A percentile compares a stretch with the other conserved stretches of the same genome.
Conservation (phyloP, 352 stramenopile species). For the Phytophthora cryptogea region DNA sequence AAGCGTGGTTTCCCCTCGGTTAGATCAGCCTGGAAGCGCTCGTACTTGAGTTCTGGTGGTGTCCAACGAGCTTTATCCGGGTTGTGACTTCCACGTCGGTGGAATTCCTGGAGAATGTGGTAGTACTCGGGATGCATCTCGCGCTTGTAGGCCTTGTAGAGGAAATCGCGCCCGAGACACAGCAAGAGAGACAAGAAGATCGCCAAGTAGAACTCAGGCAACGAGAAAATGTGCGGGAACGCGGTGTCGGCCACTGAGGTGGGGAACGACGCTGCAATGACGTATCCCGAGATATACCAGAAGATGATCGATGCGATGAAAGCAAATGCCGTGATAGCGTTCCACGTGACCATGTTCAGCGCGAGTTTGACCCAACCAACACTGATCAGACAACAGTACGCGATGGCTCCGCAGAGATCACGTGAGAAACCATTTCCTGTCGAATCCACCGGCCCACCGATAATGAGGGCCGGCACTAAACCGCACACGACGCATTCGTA, state of each 20-base stretch:
- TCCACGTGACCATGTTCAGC: slow-evolving; percentile 87
- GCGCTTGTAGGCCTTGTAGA: slow-evolving; percentile 87
- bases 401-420: slow-evolving; percentile 70
- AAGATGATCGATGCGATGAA: slow-evolving; percentile 73
- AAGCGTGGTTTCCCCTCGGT: slow-evolving; percentile 61
- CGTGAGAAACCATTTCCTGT: slow-evolving; percentile 64
- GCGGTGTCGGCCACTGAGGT: slow-evolving; percentile 65
- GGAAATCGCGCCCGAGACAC: slow-evolving; percentile 76
- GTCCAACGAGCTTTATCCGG: slow-evolving; percentile 60
- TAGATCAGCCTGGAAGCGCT: slow-evolving; percentile 75
- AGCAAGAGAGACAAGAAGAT: slow-evolving; percentile 74
- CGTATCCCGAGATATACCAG: slow-evolving; percentile 70
- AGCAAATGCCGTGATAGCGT: slow-evolving; percentile 55
- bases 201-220: slow-evolving; percentile 81
- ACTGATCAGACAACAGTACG: slow-evolving; percentile 82
- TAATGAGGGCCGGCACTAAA: slow-evolving; percentile 63
- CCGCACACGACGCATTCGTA: slow-evolving; percentile 81
- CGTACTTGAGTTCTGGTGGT: slow-evolving; percentile 65
- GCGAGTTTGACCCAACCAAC: slow-evolving; percentile 81
- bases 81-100: slow-evolving; percentile 46
- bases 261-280: slow-evolving; percentile 66
- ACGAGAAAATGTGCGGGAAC: slow-evolving; percentile 78
- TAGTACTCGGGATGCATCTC: slow-evolving; percentile 88
- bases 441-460: slow-evolving; percentile 62
- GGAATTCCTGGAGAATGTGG: slow-evolving; percentile 84